Evolutionary conservation across 108 stramenopile genomes (phyloP), one percentile per base, ranked within the genome.

Genomic region (Thalassiosira profunda): DNA sequence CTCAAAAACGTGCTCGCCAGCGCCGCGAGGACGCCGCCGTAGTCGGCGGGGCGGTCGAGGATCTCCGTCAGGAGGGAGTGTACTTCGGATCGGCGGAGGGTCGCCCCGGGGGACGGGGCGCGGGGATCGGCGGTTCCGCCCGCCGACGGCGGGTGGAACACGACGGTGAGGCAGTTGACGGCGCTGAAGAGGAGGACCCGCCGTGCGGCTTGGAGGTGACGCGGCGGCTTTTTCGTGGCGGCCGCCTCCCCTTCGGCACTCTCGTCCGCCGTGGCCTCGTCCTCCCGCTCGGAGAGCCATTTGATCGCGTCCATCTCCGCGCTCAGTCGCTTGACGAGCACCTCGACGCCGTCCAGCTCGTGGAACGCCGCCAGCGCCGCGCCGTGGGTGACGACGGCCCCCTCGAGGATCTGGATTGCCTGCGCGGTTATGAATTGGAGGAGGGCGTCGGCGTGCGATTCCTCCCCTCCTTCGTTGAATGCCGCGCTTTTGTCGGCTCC

Each of bases 361-460:
- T 92, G 87, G 78, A 97, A 98, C 5, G 95, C 91, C 18, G 84
- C 57, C 33, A 94, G 62, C 7, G 95, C 96, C 63, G 81, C 90
- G 38, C 57, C 83, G 61, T 92, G 89, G 21, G 93, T 95, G 21
- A 94, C 85, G 25, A 97, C 86, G 10, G 91, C 91, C 10, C 86
- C 88, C 74, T 98, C 97, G 21, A 98, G 61, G 49, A 97, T 89
- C 63, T 97, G 94, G 21, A 97, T 87, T 3, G 95, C 90, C 67
- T 98, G 97, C 12, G 93, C 85, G 3, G 82, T 71, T 40, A 89
- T 84, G 69, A 88, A 95, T 49, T 76, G 79, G 24, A 88, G 65
- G 18, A 86, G 58, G 42, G 69, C 59, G 29, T 60, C 72, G 20
- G 60, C 64, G 44, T 80, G 67, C 5, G 65, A 57, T 51, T 84